Base-by-base conservation (phyloP, 345 rosid species). In the Hibiscus syriacus region DNA sequence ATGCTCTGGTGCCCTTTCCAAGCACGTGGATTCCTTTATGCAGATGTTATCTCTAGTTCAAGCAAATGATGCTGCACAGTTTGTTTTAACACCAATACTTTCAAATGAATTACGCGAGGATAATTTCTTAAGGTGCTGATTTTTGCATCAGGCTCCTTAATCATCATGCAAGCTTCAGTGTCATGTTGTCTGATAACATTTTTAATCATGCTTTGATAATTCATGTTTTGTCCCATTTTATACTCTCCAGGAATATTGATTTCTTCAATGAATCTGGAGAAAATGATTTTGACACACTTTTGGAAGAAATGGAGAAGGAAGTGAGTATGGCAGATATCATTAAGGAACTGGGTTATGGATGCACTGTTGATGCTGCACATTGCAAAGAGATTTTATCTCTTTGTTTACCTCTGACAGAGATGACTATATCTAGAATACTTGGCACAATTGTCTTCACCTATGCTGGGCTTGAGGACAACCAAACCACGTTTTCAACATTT, bases 231-330 rank as follows among this genome's bases (percentile, higher is more conserved):
- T 41, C 17, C 5, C 52, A 68, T 68, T 68, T 55, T 58, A 9
- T 57, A 70, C 41, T 55, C 56, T 65, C 60, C 72, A 93, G 97
- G 82, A 83, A 63, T 63, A 55, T 76, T 74, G 84, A 86, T 74
- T 52, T 67, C 38, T 70, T 76, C 68, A 53, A 66, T 75, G 92
- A 80, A 34, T 73, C 82, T 30, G 45, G 78, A 66, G 86, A 73
- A 64, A 75, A 76, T 73, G 95, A 93, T 67, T 86, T 93, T 82
- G 89, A 93, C 78, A 83, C 77, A 29, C 82, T 93, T 67, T 76
- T 93, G 76, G 86, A 84, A 19, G 98, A 93, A 59, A 93, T 93
- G 80, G 86, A 90, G 78, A 80, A 86, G 81, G 97, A 93, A 76
- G 77, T 80, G 72, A 74, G 83, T 74, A 76, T 86, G 76, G 96